Base-by-base conservation (phyloP, 2,329 filamentous ascomycete genomes). In the Calonectria pseudoreteaudii region DNA sequence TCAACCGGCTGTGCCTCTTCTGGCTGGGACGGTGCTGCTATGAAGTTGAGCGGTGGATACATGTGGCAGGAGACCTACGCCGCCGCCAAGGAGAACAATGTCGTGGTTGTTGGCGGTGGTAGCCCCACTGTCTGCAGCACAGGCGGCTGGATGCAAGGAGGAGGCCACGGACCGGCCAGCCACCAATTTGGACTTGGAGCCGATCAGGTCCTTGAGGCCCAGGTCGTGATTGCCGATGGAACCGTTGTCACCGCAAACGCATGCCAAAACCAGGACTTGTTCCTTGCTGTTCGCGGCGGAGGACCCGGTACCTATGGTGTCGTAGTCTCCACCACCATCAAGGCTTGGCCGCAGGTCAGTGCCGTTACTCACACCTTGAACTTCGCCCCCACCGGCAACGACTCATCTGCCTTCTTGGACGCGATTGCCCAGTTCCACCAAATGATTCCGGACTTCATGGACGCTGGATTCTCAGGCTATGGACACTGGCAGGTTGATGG, bases 211-310 rank as follows among this genome's bases (percentile, higher is more conserved):
- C 82, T 92, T 2, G 84, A 88, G 73, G 88, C 84, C 72, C 86
- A 91, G 71, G 88, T 91, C 1, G 85, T 93, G 13, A 88, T 87
- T 6, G 87, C 85, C 0, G 78, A 80, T n/a, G 90, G 91, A 1
- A 67, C 84, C 18, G 76, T 86, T 18, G 70, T 91, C 2, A 86
- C 81, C 3, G 89, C 89, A 0, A 87, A 84, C 6, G 85, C 83
- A 2, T 78, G 80, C 0, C 71, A 87, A 23, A 88, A 92, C 73
- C 64, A 83, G 0, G 90, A 92, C 65, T 83, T 93, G 3, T 93
- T 90, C 83, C 93, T 90, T 91, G 91, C 91, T 2, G 81, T 92
- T 1, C 84, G 85, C 49, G 90, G 90, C 3, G 90, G 91, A 2
- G 91, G 91, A 2, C 88, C 86, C 5, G 89, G 90, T 78, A 71